phyloP scores from a whole-genome alignment of 148 eudicot species.

The Chenopodium berlandieri region DNA sequence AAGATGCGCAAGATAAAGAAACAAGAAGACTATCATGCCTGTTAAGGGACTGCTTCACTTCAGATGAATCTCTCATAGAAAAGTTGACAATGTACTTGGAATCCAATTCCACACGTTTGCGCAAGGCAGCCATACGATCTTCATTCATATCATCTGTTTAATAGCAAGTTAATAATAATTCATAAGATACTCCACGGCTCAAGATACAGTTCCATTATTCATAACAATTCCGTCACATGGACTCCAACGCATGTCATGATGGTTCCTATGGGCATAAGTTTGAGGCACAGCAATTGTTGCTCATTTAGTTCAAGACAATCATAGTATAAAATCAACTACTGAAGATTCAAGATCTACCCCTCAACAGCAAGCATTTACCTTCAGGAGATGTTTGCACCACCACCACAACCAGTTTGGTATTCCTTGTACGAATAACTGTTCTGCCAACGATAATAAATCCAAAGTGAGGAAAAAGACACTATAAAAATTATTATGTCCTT shows the following conservation, averaged over 20 bases:
- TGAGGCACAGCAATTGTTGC: not conserved
- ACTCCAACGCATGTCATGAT: not conserved
- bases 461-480: not conserved
- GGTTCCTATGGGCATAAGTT: not conserved
- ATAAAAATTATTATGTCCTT: not conserved
- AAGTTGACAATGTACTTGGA: conserved; percentile 58
- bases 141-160: conserved; percentile 70
- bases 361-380: conserved; percentile 41
- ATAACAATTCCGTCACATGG: too few species aligned
- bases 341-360: not conserved
- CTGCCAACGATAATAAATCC: conserved; percentile 36
- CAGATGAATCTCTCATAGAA: conserved; percentile 48
- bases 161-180: conserved; percentile 13
- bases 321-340: conserved; percentile 2
- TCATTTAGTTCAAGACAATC: not conserved
- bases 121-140: conserved; percentile 81
- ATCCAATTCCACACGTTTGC: conserved; percentile 95
- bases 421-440: conserved; percentile 59
- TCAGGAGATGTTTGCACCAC: conserved; percentile 54
- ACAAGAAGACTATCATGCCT: conserved; percentile 44
- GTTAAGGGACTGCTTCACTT: conserved; percentile 64
- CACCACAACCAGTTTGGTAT: conserved; percentile 72
- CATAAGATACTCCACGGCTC: not conserved
- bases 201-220: not conserved
- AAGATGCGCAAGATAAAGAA: conserved; percentile 1